A percentile compares a stretch with the other conserved stretches of the same genome.
Evolutionary conservation across 805 yeast species (phyloP).

Genomic region (Pichia nakasei): DNA sequence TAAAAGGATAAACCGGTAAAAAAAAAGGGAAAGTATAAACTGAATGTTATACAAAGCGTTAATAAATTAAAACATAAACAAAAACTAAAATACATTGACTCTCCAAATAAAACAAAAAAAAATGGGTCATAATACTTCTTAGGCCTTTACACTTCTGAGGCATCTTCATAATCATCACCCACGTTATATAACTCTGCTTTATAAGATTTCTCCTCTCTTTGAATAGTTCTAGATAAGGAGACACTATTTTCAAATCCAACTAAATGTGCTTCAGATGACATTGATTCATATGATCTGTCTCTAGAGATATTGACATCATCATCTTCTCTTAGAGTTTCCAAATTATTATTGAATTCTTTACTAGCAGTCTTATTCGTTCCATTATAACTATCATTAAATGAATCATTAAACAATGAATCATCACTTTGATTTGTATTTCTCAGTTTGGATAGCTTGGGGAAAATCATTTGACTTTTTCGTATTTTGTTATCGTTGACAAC

Average conservation of each 20-base stretch:
- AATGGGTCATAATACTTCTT: neutral
- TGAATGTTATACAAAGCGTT: too few relatives aligned
- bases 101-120: neutral
- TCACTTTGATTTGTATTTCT: constrained; percentile 2
- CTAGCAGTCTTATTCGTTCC: neutral
- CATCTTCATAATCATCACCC: neutral
- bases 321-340: constrained; percentile 6
- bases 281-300: constrained; percentile 6
- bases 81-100: neutral
- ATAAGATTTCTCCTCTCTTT: constrained; percentile 7
- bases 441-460: constrained; percentile 3
- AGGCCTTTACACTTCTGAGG: too few relatives aligned
- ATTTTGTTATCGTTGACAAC: constrained; percentile 52
- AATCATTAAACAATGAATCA: constrained; percentile 1
- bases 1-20: neutral
- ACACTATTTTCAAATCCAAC: constrained; percentile 9
- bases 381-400: neutral
- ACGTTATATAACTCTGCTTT: constrained; percentile 5
- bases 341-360: neutral
- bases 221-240: constrained; percentile 3
- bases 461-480: constrained; percentile 26
- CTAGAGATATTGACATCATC: constrained; percentile 1
- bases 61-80: neutral
- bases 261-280: constrained; percentile 10
- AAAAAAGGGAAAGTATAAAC: neutral